Base-by-base conservation (phyloP, 2,329 filamentous ascomycete species). In the Didymella segeticola region DNA sequence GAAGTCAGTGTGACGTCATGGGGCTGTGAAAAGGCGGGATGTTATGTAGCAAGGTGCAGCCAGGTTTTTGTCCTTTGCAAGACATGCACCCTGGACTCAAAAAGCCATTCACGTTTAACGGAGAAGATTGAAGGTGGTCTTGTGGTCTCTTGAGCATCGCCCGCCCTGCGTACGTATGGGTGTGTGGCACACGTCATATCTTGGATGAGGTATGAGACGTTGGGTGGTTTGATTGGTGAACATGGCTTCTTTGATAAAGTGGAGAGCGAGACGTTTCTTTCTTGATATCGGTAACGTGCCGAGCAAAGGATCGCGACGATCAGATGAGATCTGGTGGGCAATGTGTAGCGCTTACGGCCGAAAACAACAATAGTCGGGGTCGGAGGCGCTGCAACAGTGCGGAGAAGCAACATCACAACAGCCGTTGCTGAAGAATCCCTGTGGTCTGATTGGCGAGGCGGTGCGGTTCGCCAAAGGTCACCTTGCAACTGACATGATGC, bases 1-100 rank as follows among this genome's bases (percentile, higher is more conserved):
- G 25, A 20, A 20, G 38, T 3, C 15, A 7, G 3, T 3, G 26
- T 56, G 53, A 56, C 48, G 53, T 56, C 47, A 52, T 23, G 23
- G 31, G 22, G 53, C 47, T 47, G 47, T 48, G 47, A 34, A 25
- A 38, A 25, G 36, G 27, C 36, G 25, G 15, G 46, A 42, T 42
- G 43, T 34, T 20, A 27, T 34, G 38, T 17, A n/a, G 19, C 34
- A 37, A 37, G 34, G 22, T 5, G 10, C 34, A 37, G 27, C 30
- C 38, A 29, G 30, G 50, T 38, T 45, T 26, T 10, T 15, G 33
- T 15, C 15, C 20, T 45, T 23, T 19, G n/a, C 23, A 26, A 15
- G 37, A 31, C 43, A 36, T 43, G 22, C 27, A 49, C 29, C 43
- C 33, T 19, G 39, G 39, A 36, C 34, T 23, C 2, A 8, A 15